Base-by-base conservation (phyloP, 805 yeast species). In the Wickerhamiella alocasiicola region DNA sequence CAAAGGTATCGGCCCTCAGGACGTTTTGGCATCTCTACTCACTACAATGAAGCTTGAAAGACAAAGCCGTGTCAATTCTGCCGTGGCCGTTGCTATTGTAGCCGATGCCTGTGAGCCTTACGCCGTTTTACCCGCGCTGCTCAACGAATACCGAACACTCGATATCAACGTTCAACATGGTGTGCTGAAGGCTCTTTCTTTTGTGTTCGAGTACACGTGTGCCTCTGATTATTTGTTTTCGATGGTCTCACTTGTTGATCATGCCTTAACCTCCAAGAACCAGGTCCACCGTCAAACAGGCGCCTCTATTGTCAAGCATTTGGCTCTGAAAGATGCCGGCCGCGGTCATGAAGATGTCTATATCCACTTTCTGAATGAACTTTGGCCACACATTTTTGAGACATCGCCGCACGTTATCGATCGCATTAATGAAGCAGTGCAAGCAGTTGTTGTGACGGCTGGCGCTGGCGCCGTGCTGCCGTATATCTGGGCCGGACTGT, bases 61-160 rank as follows among this genome's bases (percentile, higher is more conserved):
- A 55, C 99, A 91, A 61, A 67, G 83, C 31, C 78, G 99, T 55
- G 95, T 91, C 6, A 88, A 95, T 57, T 84, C 97, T 0, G 95
- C 98, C 5, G 96, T 91, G 30, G 99, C 99, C 0, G 82, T 91
- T 49, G 98, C 94, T 27, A 85, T 91, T 50, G 94, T 91, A 6
- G 97, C 97, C 0, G 91, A 87, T 44, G 76, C 81, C 0, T 91
- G 97, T 59, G 74, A 83, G 0, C 95, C 97, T 0, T 91, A 81
- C 60, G 83, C 96, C 0, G 94, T 88, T 0, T 59, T 91, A 6
- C 98, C 99, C 0, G 94, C 95, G 0, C 63, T 91, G 38, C 81
- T 91, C 94, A 85, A 88, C 59, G 98, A 91, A 59, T 91, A 88
- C 57, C 68, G 93, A 41, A 79, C 82, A 2, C 95, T 95, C 0